These are phyloP conservation scores for Aspergillus glaucus DNA, from an alignment of 2,329 filamentous ascomycete species.

Conservation along the genomic window DNA sequence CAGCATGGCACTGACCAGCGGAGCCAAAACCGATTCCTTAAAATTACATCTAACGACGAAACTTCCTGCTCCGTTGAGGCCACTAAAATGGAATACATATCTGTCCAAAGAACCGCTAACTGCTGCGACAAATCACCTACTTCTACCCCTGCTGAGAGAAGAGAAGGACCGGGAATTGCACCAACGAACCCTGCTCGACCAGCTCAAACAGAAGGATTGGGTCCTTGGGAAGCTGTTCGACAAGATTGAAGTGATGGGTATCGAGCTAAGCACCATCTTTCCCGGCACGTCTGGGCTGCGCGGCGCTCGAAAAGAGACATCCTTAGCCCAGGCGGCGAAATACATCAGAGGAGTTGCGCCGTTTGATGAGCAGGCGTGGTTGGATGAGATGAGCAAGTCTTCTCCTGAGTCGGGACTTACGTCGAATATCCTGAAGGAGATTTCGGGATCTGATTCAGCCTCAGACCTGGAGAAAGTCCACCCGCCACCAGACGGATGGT, in stretches of 20 bases:
- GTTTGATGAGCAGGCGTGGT: conserved; percentile 49
- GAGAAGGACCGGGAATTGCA: conserved; percentile 44
- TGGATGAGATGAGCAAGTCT: conserved; percentile 17
- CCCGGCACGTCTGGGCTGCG: conserved; percentile 47
- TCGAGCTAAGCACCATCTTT: conserved; percentile 53
- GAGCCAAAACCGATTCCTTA: conserved; percentile 30
- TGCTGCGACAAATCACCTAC: conserved; percentile 44
- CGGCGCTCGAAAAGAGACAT: conserved; percentile 36
- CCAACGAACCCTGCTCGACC: conserved; percentile 44
- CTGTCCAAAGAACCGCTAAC: conserved; percentile 37
- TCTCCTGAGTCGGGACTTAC: conserved; percentile 16
- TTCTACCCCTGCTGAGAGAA: conserved; percentile 48
- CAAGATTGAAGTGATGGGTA: conserved; percentile 50
- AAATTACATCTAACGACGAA: conserved; percentile 42
- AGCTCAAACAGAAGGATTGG: conserved; percentile 53
- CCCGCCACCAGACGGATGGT: conserved; percentile 26
- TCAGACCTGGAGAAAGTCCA: conserved; percentile 9
- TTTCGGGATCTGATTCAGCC: conserved; percentile 9
- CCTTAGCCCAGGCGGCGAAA: conserved; percentile 47
- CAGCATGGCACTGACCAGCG: conserved; percentile 24
- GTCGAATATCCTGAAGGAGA: conserved; percentile 19
- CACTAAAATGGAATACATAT: conserved; percentile 48
- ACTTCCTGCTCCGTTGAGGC: conserved; percentile 49
- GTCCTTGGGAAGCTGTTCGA: conserved; percentile 54
- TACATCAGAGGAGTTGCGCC: conserved; percentile 49